Percentiles rank a stretch among this genome's conserved stretches.
Evolutionary conservation across 331 rosid genomes (phyloP).

Genomic region (Acacia concinna): DNA sequence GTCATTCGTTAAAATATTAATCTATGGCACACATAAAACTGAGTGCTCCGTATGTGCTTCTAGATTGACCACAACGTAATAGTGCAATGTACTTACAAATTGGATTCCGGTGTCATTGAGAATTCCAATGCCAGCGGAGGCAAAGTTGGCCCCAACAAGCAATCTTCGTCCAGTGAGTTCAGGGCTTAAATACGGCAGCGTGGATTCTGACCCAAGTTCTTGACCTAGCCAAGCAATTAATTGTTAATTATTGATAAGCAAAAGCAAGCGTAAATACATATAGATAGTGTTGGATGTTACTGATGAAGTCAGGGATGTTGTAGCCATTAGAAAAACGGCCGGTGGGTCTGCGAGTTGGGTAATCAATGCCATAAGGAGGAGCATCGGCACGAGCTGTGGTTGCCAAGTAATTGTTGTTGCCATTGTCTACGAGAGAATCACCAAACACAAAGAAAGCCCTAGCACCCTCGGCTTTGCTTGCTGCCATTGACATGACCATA

Average conservation of each 20-base stretch:
- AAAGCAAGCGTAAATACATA: not conserved
- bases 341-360: not conserved
- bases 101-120: constrained; percentile 82
- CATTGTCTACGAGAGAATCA: not conserved
- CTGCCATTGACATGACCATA: constrained; percentile 27
- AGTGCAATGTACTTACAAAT: constrained; percentile 45
- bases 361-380: not conserved
- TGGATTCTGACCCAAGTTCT: constrained; percentile 51
- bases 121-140: constrained; percentile 88
- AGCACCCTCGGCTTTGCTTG: not conserved
- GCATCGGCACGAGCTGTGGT: not conserved
- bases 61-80: not conserved
- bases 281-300: constrained; percentile 22
- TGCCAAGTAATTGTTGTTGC: not conserved
- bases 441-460: not conserved
- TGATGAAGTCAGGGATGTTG: not conserved
- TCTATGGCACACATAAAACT: too few species aligned
- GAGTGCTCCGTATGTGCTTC: too few species aligned
- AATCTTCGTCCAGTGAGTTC: constrained; percentile 52
- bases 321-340: not conserved
- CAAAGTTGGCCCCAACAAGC: constrained; percentile 83
- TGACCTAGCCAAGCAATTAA: constrained; percentile 39
- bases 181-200: constrained; percentile 68
- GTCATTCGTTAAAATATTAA: not conserved
- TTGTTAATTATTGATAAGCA: not conserved